A percentile compares a stretch with the other conserved stretches of the same genome.
Evolutionary conservation across 208 protist genomes (phyloP).

Genomic region (Wallacemonas sp.): DNA sequence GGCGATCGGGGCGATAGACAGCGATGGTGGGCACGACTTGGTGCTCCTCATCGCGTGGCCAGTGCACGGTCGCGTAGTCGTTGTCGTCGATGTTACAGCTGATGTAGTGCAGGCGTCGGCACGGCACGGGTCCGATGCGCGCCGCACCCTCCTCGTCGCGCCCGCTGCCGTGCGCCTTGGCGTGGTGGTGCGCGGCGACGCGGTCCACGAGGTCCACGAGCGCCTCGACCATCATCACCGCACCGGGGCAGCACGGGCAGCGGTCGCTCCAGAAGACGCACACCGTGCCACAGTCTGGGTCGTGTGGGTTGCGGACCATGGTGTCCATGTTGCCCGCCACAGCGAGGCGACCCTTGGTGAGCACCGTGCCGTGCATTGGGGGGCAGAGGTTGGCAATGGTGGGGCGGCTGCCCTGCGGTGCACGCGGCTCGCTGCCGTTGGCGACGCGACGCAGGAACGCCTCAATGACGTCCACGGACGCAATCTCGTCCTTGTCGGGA

Average conservation of each 20-base stretch:
- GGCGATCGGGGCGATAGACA: conserved; percentile 25
- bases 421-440: conserved; percentile 25
- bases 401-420: conserved; percentile 36
- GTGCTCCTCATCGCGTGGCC: conserved; percentile 34
- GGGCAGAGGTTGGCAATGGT: conserved; percentile 29
- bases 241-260: conserved; percentile 54
- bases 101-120: conserved; percentile 38
- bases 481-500: no score
- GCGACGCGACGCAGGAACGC: conserved; percentile 33
- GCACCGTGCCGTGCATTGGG: conserved; percentile 31
- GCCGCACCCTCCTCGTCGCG: conserved; percentile 16
- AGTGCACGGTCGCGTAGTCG: conserved; percentile 47
- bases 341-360: conserved; percentile 31
- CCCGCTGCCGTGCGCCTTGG: conserved; percentile 6
- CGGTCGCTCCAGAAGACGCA: conserved; percentile 66
- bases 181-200: conserved; percentile 21
- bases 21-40: conserved; percentile 49
- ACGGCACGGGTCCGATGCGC: neutral
- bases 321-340: conserved; percentile 33
- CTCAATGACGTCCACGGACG: conserved; percentile 5
- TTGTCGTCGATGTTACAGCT: conserved; percentile 74
- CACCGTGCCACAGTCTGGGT: conserved; percentile 29
- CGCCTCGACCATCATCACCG: conserved; percentile 51
- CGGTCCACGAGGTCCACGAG: conserved; percentile 35
- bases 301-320: conserved; percentile 16